These are phyloP conservation scores for Aspergillus bombycis DNA, from an alignment of 2,329 filamentous ascomycete species.

Conservation along the genomic window DNA sequence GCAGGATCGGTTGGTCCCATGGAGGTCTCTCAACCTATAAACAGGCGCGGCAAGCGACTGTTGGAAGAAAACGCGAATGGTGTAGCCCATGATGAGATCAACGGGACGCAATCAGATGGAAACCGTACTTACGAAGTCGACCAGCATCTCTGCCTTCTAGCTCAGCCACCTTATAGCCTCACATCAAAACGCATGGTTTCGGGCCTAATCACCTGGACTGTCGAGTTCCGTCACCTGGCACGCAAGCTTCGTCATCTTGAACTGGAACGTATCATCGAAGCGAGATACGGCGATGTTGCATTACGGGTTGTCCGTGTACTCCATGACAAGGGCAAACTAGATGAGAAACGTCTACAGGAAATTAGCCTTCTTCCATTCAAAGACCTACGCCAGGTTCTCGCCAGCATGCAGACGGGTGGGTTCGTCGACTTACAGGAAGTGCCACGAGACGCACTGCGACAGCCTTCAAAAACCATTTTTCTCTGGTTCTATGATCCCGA, in stretches of 20 bases:
- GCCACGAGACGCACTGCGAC: constrained; percentile 80
- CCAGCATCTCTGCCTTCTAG: constrained; percentile 54
- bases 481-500: constrained; percentile 89
- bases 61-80: constrained; percentile 36
- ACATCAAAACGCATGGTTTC: constrained; percentile 40
- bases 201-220: constrained; percentile 74
- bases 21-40: constrained; percentile 27
- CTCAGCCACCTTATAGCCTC: constrained; percentile 44
- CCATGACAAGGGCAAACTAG: constrained; percentile 84
- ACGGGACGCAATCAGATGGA: constrained; percentile 22
- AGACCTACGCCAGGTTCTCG: constrained; percentile 82
- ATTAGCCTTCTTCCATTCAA: constrained; percentile 82
- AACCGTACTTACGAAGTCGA: constrained; percentile 40
- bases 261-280: constrained; percentile 78
- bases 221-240: constrained; percentile 78
- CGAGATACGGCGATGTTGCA: constrained; percentile 74
- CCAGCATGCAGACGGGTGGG: constrained; percentile 81
- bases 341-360: constrained; percentile 84
- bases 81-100: constrained; percentile 56
- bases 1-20: constrained; percentile 39
- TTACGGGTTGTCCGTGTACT: constrained; percentile 85
- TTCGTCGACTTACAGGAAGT: constrained; percentile 93
- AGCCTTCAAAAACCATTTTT: constrained; percentile 82
- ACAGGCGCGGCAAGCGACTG: constrained; percentile 35
- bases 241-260: constrained; percentile 73